Evolutionary conservation across 805 yeast genomes (phyloP), one percentile per base, ranked within the genome.

Genomic region (Metschnikowia peoriensis): DNA sequence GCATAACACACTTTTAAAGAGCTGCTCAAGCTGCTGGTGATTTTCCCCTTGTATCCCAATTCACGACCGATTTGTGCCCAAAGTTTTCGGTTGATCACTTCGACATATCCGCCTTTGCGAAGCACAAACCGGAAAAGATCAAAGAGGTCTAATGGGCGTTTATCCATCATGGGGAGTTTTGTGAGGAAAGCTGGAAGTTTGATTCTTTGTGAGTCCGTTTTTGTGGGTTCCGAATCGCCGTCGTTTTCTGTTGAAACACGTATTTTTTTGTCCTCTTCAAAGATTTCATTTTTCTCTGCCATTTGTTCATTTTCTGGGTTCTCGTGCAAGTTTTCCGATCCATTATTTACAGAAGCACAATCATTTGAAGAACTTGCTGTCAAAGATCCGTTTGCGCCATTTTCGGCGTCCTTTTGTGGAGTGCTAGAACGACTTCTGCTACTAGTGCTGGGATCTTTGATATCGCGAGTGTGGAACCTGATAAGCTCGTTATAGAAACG

Each of bases 1-100:
- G 76, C 75, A 61, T 85, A 85, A 0, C 87, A 80, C 1, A 81
- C 67, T 61, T 85, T 82, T 54, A 88, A 69, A 1, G 90, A 79
- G 14, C 90, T 80, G 12, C 89, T 83, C 43, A 87, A 66, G 11
- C 90, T 84, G 34, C 88, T 84, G 80, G 85, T 84, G 47, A 84
- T 83, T 58, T 83, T 79, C 1, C 89, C 90, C 34, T 82, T 78
- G 64, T 84, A 87, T 0, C 96, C 96, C 46, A 89, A 69, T 60
- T 88, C 96, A 50, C 91, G 75, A 12, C 93, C 93, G 9, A 89
- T 79, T 62, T 87, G 90, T 1, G 90, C 90, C 97, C 96, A 89
- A 44, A 82, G 72, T 61, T 87, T 86, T 51, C 78, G 79, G 50
- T 77, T 67, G 44, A 86, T 80, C n/a, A 89, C 91, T 10, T 68